These are phyloP conservation scores for Kappamyces sp. DNA, from an alignment of 192 early-diverging fungal species.

Conservation along the genomic window DNA sequence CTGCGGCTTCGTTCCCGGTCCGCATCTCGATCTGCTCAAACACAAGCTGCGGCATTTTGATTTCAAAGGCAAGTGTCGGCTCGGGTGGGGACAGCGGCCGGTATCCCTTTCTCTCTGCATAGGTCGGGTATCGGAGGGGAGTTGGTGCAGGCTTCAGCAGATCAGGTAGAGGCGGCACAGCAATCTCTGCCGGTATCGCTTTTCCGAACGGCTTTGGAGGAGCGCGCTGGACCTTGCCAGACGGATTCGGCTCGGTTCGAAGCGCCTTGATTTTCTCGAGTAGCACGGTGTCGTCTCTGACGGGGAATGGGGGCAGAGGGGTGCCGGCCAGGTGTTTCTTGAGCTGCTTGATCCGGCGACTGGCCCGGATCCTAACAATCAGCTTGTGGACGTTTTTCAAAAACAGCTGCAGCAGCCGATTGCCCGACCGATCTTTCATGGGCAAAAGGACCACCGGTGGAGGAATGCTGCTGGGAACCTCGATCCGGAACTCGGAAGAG, in stretches of 20 bases:
- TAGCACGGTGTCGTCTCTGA: too few relatives aligned
- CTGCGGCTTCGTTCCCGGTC: too few relatives aligned
- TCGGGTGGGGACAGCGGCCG: background rate
- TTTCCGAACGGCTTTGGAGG: background rate
- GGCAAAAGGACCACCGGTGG: background rate
- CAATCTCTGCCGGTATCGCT: background rate
- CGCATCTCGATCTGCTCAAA: too few relatives aligned
- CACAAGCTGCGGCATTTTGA: too few relatives aligned
- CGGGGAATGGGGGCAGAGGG: too few relatives aligned
- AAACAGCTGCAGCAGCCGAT: background rate
- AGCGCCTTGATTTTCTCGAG: too few relatives aligned
- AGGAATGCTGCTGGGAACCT: background rate
- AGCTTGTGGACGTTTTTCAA: background rate
- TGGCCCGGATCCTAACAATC: constrained; percentile 1
- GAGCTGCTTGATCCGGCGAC: background rate
- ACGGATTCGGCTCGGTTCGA: too few relatives aligned
- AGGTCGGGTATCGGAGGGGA: constrained; percentile 2
- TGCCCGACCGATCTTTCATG: background rate
- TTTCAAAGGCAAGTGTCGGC: too few relatives aligned
- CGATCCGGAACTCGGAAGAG: background rate
- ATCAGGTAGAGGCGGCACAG: constrained; percentile 4
- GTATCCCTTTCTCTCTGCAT: constrained; percentile 7
- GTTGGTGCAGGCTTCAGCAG: background rate
- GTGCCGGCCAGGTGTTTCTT: background rate
- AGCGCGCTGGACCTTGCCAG: too few relatives aligned